Conservation (phyloP, 805 yeast genomes). For the Scheffersomyces amazonensis region DNA sequence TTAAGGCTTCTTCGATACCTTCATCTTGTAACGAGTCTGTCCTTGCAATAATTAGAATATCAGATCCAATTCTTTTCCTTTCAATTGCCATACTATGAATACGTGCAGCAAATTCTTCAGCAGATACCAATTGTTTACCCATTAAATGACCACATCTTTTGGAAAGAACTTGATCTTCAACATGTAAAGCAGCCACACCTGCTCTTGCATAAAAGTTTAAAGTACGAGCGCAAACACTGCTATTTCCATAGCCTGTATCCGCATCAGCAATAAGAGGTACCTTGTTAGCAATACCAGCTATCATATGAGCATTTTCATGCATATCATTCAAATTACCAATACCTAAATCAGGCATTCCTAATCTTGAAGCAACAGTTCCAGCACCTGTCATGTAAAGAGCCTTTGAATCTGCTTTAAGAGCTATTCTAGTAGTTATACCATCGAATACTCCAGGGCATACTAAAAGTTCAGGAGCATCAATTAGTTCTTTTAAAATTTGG, state of each 20-base stretch:
- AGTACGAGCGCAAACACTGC: not conserved
- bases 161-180: not conserved
- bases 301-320: not conserved
- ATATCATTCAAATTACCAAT: not conserved
- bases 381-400: not conserved
- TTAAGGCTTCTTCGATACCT: not conserved
- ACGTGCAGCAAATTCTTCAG: not conserved
- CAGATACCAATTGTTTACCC: not conserved
- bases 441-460: not conserved
- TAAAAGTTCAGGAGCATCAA: not conserved
- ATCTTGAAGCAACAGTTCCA: not conserved
- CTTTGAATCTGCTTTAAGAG: not conserved
- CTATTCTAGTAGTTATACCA: not conserved
- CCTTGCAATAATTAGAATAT: not conserved
- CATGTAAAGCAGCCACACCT: not conserved
- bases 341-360: not conserved
- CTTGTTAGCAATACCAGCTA: not conserved
- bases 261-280: not conserved
- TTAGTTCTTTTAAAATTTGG: not conserved
- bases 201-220: not conserved
- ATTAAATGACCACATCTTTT: not conserved
- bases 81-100: not conserved
- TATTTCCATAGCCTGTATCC: not conserved
- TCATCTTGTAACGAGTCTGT: not conserved
- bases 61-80: not conserved